phyloP scores from a whole-genome alignment of 805 yeast genomes.

The Hanseniaspora singularis region DNA sequence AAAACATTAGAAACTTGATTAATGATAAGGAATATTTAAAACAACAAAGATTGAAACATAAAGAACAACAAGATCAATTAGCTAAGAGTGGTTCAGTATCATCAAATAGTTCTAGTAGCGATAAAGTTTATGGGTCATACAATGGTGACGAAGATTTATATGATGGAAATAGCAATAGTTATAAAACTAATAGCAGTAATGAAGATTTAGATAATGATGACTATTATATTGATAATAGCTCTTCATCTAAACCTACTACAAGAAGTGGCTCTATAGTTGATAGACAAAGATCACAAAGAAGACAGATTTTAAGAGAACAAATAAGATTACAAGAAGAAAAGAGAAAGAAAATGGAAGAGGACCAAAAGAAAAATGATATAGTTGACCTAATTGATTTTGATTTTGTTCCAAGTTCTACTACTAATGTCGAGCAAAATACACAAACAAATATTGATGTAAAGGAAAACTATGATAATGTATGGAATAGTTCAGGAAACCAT shows the following conservation, averaged over 20 bases:
- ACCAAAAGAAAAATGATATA: constrained; percentile 17
- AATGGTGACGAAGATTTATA: constrained; percentile 24
- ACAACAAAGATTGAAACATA: constrained; percentile 25
- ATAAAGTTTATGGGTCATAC: constrained; percentile 17
- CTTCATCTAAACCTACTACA: too few species aligned
- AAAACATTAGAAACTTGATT: constrained; percentile 23
- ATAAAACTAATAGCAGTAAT: neutral
- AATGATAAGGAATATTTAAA: constrained; percentile 26
- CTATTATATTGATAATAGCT: neutral
- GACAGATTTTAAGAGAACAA: constrained; percentile 29
- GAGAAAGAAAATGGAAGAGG: constrained; percentile 22
- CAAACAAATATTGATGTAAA: neutral
- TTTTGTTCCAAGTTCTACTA: constrained; percentile 3
- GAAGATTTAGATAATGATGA: constrained; percentile 11
- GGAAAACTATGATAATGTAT: constrained; percentile 3
- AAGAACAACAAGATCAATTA: constrained; percentile 26
- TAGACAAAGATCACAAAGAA: constrained; percentile 30
- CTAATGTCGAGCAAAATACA: neutral
- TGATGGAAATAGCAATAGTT: neutral
- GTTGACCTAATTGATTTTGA: constrained; percentile 25
- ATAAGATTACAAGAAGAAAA: constrained; percentile 27
- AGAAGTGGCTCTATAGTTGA: constrained; percentile 23
- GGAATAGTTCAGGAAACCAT: constrained; percentile 9
- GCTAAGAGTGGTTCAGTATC: constrained; percentile 18
- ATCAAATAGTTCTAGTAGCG: constrained; percentile 18